Base-by-base conservation (phyloP, 2,329 filamentous ascomycete species). In the Ambrosiella xylebori region DNA sequence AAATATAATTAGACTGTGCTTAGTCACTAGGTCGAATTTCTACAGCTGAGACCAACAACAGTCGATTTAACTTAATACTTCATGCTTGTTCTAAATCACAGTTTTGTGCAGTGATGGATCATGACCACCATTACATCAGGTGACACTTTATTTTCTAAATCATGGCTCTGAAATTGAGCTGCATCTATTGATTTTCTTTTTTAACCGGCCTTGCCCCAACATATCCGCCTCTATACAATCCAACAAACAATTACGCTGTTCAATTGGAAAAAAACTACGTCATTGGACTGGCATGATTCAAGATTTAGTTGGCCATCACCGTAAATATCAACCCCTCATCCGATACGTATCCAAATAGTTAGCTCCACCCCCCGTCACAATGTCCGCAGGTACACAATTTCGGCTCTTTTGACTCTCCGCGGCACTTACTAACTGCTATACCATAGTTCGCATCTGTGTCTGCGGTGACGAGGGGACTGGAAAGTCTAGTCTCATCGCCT, bases 381-480 rank as follows among this genome's bases (percentile, higher is more conserved):
- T 54, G 52, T 54, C 35, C 27, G 8, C 52, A 15, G 37, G 52
- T 54, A 54, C 37, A 38, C 35, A 36, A 12, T 38, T 13, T 54
- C 4, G n/a, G 12, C 15, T 15, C 37, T 54, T 38, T 15, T 6
- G 3, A 19, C 40, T 9, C 37, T 12, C 7, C 1, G 13, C 17
- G 12, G 27, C 44, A 41, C 11, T 17, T 19, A 11, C 38, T 9
- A 38, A 41, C 52, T 27, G n/a, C 3, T 63, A 44, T 38, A 1
- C 52, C n/a, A 38, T 63, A 74, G 91, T 97, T 61, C 86, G 93
- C 63, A 90, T 97, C 66, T 95, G 89, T 70, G 88, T 97, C 60
- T 96, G 90, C 73, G 93, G 93, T 67, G 93, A 98, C 70, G 91
- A 97, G 72, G 86, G 86, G 65, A 89, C 86, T n/a, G 89, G 89